Base-by-base conservation (phyloP, 2,329 filamentous ascomycete species). In the Colletotrichum tanaceti region DNA sequence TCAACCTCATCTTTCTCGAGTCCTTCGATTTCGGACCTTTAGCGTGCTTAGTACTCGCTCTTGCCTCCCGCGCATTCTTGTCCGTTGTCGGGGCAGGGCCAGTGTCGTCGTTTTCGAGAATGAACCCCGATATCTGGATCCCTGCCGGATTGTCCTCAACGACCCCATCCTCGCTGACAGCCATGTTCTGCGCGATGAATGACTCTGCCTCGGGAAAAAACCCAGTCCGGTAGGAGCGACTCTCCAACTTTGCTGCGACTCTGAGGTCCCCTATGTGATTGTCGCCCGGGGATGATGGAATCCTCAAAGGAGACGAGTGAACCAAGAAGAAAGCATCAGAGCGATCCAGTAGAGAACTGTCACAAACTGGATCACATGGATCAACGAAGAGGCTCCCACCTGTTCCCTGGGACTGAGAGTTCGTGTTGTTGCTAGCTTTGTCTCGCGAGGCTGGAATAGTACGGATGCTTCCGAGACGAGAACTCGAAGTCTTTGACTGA, bases 101-200 rank as follows among this genome's bases (percentile, higher is more conserved):
- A 13, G 44, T 24, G n/a, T 59, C 44, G 10, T 64, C 62, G 11
- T 64, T 55, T 35, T 64, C 54, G 7, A 59, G 22, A 35, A 58
- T 49, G 55, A 64, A 64, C 6, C 62, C 62, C 4, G 62, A 64
- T 9, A 59, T 44, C 11, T 20, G 35, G 11, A 22, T 58, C n/a
- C 35, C 35, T 20, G 13, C 6, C 14, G 20, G 14, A 18, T 18
- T 35, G n/a, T 58, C 38, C 10, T 20, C 24, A 22, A 16, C 3
- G 16, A 18, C 54, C 5, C 7, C 16, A 44, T 57, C 16, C n/a
- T 57, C 22, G 38, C 24, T 14, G n/a, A 18, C 5, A 11, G 18
- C 7, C 9, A n/a, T 28, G 32, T 38, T 32, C 9, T 6, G 7
- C 20, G 16, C 5, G 13, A 20, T 39, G 18, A 1, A 14, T 35